Conservation (phyloP, 1,284 basidiomycete genomes). For the Melampsora americana region DNA sequence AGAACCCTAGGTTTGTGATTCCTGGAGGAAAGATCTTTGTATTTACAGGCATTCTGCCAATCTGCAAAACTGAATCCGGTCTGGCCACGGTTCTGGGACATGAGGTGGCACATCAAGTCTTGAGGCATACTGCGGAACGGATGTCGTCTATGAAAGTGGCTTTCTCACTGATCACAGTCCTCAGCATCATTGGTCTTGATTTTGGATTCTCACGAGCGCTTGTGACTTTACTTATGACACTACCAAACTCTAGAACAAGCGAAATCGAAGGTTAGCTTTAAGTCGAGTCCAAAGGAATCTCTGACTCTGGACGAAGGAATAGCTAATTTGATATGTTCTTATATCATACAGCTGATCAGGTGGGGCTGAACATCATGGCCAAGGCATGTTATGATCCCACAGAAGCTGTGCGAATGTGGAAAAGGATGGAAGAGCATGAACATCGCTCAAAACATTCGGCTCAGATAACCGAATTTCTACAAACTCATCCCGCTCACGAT, state of each 20-base stretch:
- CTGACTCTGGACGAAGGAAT: conserved; percentile 1
- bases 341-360: conserved; percentile 33
- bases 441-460: conserved; percentile 48
- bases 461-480: conserved; percentile 44
- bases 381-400: conserved; percentile 49
- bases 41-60: conserved; percentile 41
- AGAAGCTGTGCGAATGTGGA: conserved; percentile 39
- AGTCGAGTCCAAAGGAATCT: conserved; percentile 7
- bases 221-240: conserved; percentile 49
- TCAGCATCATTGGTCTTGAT: conserved; percentile 44
- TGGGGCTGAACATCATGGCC: conserved; percentile 51
- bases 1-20: conserved; percentile 49
- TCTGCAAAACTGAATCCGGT: conserved; percentile 49
- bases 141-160: conserved; percentile 52
- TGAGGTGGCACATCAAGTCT: conserved; percentile 52
- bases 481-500: conserved; percentile 43
- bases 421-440: conserved; percentile 38
- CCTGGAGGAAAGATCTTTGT: conserved; percentile 51
- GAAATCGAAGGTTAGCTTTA: conserved; percentile 50
- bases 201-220: conserved; percentile 42
- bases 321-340: neutral
- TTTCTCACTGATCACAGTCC: conserved; percentile 41
- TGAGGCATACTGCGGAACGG: conserved; percentile 52
- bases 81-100: conserved; percentile 53
- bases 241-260: conserved; percentile 52